Percentiles rank a stretch among this genome's conserved stretches.
Conservation (phyloP, 2,329 filamentous ascomycete species). For the Ustilaginoidea virens region DNA sequence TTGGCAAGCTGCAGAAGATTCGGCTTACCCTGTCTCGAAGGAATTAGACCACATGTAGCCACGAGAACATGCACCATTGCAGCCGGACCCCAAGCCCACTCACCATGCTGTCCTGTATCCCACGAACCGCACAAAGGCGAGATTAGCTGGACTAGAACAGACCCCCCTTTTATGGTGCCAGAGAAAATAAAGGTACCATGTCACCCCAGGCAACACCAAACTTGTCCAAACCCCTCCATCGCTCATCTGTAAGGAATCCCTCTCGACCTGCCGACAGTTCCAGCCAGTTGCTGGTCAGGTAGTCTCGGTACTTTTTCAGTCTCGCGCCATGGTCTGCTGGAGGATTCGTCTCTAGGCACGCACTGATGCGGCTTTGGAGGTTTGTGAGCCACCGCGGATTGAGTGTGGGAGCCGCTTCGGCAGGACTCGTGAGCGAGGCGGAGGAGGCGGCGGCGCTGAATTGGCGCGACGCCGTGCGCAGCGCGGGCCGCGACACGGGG, state of each 20-base stretch:
- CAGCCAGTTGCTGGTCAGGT: slow-evolving; percentile 42
- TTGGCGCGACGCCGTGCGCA: too few relatives aligned
- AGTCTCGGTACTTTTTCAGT: slow-evolving; percentile 7
- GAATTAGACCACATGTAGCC: too few relatives aligned
- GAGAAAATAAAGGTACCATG: slow-evolving; percentile 62
- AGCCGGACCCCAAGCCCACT: too few relatives aligned
- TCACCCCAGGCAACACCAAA: slow-evolving; percentile 72
- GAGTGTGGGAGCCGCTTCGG: slow-evolving; percentile 2
- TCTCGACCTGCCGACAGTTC: slow-evolving; percentile 58
- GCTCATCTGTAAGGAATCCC: slow-evolving; percentile 50
- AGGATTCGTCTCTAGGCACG: slow-evolving; percentile 1
- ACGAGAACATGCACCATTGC: too few relatives aligned
- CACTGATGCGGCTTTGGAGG: slow-evolving; percentile 10
- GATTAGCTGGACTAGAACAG: too few relatives aligned
- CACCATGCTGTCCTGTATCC: slow-evolving; percentile 36
- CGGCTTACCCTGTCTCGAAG: too few relatives aligned
- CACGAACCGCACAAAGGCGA: slow-evolving; percentile 7
- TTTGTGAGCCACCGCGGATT: slow-evolving; percentile 14
- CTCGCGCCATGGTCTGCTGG: slow-evolving; percentile 2
- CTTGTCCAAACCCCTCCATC: slow-evolving; percentile 44
- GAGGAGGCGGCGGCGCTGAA: too few relatives aligned
- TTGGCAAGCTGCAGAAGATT: neutral
- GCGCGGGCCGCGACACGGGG: too few relatives aligned
- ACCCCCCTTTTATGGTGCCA: too few relatives aligned
- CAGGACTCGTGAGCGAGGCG: neutral